Percentiles rank a stretch among this genome's conserved stretches.
Evolutionary conservation across 192 early-diverging fungal genomes (phyloP).

Genomic region (Gigaspora rosea): DNA sequence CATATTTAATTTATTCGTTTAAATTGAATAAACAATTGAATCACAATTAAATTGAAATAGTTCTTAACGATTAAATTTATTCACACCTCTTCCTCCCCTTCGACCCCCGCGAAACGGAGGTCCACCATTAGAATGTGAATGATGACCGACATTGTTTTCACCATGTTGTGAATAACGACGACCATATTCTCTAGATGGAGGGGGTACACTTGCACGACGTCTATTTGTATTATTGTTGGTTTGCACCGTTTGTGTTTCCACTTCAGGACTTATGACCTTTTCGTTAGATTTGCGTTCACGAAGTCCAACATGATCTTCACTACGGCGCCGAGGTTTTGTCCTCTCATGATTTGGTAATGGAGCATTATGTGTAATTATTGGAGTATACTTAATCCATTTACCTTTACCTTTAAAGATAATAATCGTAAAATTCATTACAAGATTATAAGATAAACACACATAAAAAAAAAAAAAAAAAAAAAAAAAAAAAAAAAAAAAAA

Average conservation of each 20-base stretch:
- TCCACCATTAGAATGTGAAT: conserved; percentile 5
- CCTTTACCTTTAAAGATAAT: conserved; percentile 47
- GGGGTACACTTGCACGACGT: conserved; percentile 29
- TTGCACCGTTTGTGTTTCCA: neutral
- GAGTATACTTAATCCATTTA: conserved; percentile 54
- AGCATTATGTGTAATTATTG: conserved; percentile 55
- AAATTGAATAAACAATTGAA: neutral
- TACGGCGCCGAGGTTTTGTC: conserved; percentile 35
- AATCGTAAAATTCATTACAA: neutral
- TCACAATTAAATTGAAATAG: neutral
- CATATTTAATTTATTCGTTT: too few species aligned
- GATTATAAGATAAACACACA: too few species aligned
- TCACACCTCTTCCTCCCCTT: conserved; percentile 30
- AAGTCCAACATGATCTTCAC: conserved; percentile 32
- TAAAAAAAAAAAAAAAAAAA: too few species aligned
- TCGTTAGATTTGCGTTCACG: conserved; percentile 18
- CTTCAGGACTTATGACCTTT: conserved; percentile 19
- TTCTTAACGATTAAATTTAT: neutral
- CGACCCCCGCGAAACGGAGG: conserved; percentile 13
- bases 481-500: too few species aligned
- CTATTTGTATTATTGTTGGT: conserved; percentile 12
- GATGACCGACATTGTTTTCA: conserved; percentile 26
- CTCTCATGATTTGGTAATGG: conserved; percentile 43
- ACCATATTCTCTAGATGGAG: conserved; percentile 15
- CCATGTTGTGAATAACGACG: conserved; percentile 28